Conservation (phyloP, 2,329 filamentous ascomycete species). For the Gnomoniopsis smithogilvyi region DNA sequence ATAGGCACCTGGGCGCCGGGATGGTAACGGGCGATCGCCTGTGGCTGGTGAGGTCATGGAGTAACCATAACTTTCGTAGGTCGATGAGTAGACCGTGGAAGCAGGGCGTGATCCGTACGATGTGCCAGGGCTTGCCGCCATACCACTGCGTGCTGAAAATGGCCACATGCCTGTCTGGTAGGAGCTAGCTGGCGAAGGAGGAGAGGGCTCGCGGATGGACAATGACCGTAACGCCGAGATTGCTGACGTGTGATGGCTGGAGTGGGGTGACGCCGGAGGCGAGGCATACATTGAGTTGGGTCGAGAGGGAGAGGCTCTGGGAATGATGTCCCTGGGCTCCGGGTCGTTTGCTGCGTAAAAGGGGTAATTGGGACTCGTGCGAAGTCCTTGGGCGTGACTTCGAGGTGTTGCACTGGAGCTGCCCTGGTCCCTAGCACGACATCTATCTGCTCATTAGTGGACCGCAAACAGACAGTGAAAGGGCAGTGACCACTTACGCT, state of each 20-base stretch:
- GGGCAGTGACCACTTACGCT: conserved; percentile 41
- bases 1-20: conserved; percentile 51
- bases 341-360: conserved; percentile 43
- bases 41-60: conserved; percentile 34
- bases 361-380: conserved; percentile 34
- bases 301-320: conserved; percentile 60
- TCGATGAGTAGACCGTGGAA: conserved; percentile 46
- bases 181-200: conserved; percentile 48
- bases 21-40: conserved; percentile 54
- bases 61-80: conserved; percentile 49
- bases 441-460: conserved; percentile 35
- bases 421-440: conserved; percentile 51
- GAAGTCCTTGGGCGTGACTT: conserved; percentile 4
- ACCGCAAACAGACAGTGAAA: conserved; percentile 8
- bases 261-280: conserved; percentile 49
- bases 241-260: conserved; percentile 45
- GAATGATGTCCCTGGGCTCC: conserved; percentile 61
- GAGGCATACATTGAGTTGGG: conserved; percentile 54
- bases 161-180: conserved; percentile 48
- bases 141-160: conserved; percentile 42
- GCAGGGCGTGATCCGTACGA: conserved; percentile 44
- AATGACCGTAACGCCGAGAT: conserved; percentile 55
- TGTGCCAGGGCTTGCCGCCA: conserved; percentile 48
- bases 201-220: conserved; percentile 51
- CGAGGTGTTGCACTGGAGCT: conserved; percentile 23